Base-by-base conservation (phyloP, 257 asterid genomes). In the Lithospermum erythrorhizon region DNA sequence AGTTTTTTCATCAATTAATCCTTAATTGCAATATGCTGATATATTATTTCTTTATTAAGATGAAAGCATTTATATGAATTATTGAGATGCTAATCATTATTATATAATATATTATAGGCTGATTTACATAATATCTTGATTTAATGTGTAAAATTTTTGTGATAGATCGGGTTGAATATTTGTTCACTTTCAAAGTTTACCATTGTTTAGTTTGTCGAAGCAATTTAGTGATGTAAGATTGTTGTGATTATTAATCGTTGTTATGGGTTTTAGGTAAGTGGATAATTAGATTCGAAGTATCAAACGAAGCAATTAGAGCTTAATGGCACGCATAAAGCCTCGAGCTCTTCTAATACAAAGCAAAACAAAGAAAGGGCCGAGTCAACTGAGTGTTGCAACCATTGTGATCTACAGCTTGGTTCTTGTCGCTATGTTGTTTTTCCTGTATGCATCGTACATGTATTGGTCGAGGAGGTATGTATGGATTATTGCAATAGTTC, bases 311-410 rank as follows among this genome's bases (percentile, higher is more conserved):
- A 9, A 63, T 58, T n/a, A 35, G 63, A 59, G 27, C 30, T 19
- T 71, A 65, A 81, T 81, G 87, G 87, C 79, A 70, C 75, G 72
- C 76, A 81, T 81, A 77, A 81, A 81, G 55, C 87, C 87, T 63
- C 83, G 77, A 71, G 77, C 87, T 58, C 83, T 81, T 59, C 64
- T 81, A 59, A 81, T 67, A 58, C 87, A 78, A 80, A 81, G 87
- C 68, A 81, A 81, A 71, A 81, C 72, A 80, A 81, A 81, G 72
- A 81, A 81, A 65, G 87, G 76, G 10, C 87, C 83, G 5, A 72
- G 68, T 64, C 74, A 78, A 63, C 49, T 78, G 65, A 75, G 80
- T 68, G 53, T 58, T 52, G 76, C 58, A 61, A 75, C 87, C 48
- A 62, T 78, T 58, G 76, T 72, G 67, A 4, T 78, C 62, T 81